Evolutionary conservation across 164 flowering plant genomes (phyloP), one percentile per base, ranked within the genome.

Genomic region (Dillenia suffruticosa): DNA sequence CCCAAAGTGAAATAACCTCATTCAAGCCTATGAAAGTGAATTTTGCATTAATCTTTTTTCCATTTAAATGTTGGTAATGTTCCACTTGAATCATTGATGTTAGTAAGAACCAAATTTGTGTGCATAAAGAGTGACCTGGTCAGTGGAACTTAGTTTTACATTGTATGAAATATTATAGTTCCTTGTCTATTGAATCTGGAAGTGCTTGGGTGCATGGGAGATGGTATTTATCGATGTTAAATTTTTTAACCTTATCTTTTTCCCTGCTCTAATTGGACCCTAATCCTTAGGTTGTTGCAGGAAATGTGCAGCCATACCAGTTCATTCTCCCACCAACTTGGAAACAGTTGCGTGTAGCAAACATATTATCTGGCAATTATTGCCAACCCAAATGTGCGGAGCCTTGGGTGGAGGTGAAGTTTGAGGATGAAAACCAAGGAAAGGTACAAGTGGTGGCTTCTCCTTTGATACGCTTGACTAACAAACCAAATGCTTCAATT

Each of bases 351-450:
- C 83, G 97, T 0, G 66, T 91, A 49, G 97, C 99, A 12, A 94
- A 94, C 77, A 94, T 94, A 26, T 67, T 94, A 17, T 94, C 99
- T 3, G 99, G 99, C 2, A 94, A 89, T 71, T 94, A 94, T 74
- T 94, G 99, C 69, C 97, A 94, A 57, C 99, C 99, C 48, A 94
- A 94, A 69, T 91, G 97, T 64, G 97, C 99, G 44, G 97, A 94
- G 81, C 99, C 99, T 1, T 94, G 99, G 99, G 80, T 91, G 47
- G 99, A 94, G 75, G 99, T 94, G 43, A 94, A 88, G 52, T 94
- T 94, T 50, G 99, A 94, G 65, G 87, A 91, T 56, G 99, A 88
- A 63, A 86, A 77, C 57, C 96, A 94, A 24, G 99, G 99, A 1
- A 91, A 94, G 68, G 73, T 94, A 13, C 99, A 91, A 68, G 92